Base-by-base conservation (phyloP, 148 eudicot species). In the Chenopodium album region DNA sequence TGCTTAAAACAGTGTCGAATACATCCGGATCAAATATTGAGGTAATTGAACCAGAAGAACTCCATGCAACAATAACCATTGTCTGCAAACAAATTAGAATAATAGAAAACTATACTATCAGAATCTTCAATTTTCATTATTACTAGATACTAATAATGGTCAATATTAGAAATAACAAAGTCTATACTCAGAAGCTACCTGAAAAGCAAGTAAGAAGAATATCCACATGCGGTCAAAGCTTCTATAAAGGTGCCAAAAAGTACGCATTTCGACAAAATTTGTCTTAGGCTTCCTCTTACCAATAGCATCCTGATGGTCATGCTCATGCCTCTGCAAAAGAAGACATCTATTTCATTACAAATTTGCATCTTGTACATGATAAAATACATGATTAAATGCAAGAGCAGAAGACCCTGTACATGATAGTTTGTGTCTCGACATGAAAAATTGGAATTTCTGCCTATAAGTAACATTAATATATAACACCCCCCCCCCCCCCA, bases 191-290 rank as follows among this genome's bases (percentile, higher is more conserved):
- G 28, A 80, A 78, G n/a, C 75, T 88, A 96, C 99, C 99, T 96
- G 99, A 80, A 96, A 92, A 62, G 92, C 89, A 88, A 90, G 87
- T 76, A 89, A 85, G 77, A 92, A 91, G 85, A 92, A 91, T 71
- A 91, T 88, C 98, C 98, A 94, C 93, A 94, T 86, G 67, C 98
- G 91, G 76, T 94, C 98, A 76, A 94, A 94, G 88, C 94, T 93
- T 82, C 97, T 89, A 78, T 84, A 94, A 72, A 94, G 91, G 88
- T 94, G 97, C 91, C 84, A 92, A 90, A 94, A 94, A 56, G 98
- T 94, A 12, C 97, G 98, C 76, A 91, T 85, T 91, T 94, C 98
- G 76, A 92, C 98, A 87, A 94, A 94, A 88, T 92, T 94, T 76
- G 91, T 90, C 87, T 94, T 94, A 32, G 94, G 97, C 85, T 92